Evolutionary conservation across 192 early-diverging fungal species (phyloP).

Genomic region (Coemansia sp.): DNA sequence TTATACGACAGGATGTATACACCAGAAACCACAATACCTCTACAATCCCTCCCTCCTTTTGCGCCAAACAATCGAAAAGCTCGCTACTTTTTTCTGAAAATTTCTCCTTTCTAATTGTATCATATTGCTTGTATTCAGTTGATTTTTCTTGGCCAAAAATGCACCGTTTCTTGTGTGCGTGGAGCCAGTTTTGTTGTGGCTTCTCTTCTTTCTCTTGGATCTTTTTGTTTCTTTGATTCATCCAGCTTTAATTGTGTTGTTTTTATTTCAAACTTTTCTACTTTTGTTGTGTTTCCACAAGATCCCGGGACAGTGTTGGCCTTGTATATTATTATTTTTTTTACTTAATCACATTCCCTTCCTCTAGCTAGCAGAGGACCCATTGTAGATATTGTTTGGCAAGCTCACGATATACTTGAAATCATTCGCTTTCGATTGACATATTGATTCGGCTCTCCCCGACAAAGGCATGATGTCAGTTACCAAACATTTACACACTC

Average conservation of each 20-base stretch:
- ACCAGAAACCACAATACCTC: background rate
- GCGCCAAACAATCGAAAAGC: background rate
- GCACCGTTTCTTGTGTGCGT: background rate
- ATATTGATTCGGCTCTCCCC: background rate
- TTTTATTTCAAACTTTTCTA: background rate
- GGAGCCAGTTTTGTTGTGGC: background rate
- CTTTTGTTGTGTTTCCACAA: background rate
- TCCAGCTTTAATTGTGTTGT: conserved; percentile 2
- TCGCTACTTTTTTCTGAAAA: conserved; percentile 10
- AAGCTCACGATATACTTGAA: background rate
- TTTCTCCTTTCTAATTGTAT: background rate
- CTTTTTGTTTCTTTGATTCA: conserved; percentile 10
- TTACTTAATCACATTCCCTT: background rate
- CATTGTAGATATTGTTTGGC: background rate
- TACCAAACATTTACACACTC: conserved; percentile 4
- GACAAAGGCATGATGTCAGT: conserved; percentile 5
- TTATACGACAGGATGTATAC: no score
- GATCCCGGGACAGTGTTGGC: background rate
- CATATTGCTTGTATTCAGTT: background rate
- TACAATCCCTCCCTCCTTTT: background rate
- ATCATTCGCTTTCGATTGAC: no score
- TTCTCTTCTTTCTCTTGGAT: background rate
- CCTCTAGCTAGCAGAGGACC: background rate
- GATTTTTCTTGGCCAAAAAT: background rate
- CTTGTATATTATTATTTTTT: background rate